Conservation (phyloP, 371 early-diverging fungal genomes). For the Circinella umbellata region DNA sequence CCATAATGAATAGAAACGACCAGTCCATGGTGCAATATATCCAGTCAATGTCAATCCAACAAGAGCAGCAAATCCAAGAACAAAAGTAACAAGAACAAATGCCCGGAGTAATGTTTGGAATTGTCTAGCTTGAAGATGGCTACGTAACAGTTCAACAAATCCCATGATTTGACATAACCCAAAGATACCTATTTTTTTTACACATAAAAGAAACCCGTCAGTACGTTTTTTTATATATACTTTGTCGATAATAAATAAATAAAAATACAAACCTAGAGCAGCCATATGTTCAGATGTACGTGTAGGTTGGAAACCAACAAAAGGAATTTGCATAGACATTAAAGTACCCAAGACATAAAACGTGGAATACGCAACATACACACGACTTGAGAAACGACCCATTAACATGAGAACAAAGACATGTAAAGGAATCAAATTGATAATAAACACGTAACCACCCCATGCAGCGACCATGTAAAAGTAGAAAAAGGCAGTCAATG, state of each 20-base stretch:
- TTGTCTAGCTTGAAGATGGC: slow-evolving; percentile 82
- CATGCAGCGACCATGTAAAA: slow-evolving; percentile 99
- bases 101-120: slow-evolving; percentile 80
- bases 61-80: slow-evolving; percentile 53
- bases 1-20: slow-evolving; percentile 98
- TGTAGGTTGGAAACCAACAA: slow-evolving; percentile 98
- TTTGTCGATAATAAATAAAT: neutral
- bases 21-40: slow-evolving; percentile 97
- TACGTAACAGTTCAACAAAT: slow-evolving; percentile 82
- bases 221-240: neutral
- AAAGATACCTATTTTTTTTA: slow-evolving; percentile 70
- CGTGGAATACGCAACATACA: slow-evolving; percentile 96
- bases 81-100: slow-evolving; percentile 65
- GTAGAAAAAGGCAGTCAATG: slow-evolving; percentile 90
- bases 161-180: slow-evolving; percentile 93
- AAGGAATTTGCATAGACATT: slow-evolving; percentile 97
- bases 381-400: slow-evolving; percentile 92
- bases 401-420: slow-evolving; percentile 93
- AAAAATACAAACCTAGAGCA: slow-evolving; percentile 74
- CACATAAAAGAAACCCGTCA: neutral
- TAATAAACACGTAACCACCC: slow-evolving; percentile 99
- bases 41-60: slow-evolving; percentile 79
- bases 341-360: slow-evolving; percentile 97
- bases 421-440: slow-evolving; percentile 97
- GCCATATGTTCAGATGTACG: slow-evolving; percentile 99